Conservation (phyloP, 75 land plant genomes). For the Cunninghamia lanceolata region DNA sequence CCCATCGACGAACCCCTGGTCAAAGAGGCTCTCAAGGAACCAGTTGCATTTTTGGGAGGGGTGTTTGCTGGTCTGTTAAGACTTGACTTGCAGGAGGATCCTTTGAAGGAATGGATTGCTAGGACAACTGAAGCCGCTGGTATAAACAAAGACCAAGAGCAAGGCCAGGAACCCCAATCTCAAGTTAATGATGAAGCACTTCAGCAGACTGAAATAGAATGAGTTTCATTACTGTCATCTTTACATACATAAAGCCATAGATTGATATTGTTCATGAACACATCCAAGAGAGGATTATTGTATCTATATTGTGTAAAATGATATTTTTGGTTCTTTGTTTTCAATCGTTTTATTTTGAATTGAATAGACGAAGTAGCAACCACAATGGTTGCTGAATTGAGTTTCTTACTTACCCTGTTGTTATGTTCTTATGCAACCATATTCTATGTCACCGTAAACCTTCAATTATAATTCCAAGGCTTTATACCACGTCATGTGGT, state of each 20-base stretch:
- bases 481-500: background rate
- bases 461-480: background rate
- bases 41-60: conserved; percentile 89
- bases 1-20: conserved; percentile 54
- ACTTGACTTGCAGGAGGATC: conserved; percentile 92
- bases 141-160: conserved; percentile 35
- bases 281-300: background rate
- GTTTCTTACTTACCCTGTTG: background rate
- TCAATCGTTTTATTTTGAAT: background rate
- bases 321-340: background rate
- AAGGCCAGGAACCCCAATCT: conserved; percentile 18
- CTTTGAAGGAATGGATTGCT: conserved; percentile 83
- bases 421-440: background rate
- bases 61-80: conserved; percentile 87
- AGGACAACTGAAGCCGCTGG: conserved; percentile 84
- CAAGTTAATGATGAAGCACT: conserved; percentile 45
- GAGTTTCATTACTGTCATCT: conserved; percentile 2
- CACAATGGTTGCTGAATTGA: background rate
- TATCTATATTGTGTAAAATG: background rate
- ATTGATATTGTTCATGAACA: background rate
- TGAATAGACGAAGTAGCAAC: background rate
- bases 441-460: too few relatives aligned
- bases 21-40: conserved; percentile 78
- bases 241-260: too few relatives aligned
- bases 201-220: conserved; percentile 49